Evolutionary conservation across 768 basidiomycete genomes (phyloP).

Genomic region (Auriscalpium orientale): DNA sequence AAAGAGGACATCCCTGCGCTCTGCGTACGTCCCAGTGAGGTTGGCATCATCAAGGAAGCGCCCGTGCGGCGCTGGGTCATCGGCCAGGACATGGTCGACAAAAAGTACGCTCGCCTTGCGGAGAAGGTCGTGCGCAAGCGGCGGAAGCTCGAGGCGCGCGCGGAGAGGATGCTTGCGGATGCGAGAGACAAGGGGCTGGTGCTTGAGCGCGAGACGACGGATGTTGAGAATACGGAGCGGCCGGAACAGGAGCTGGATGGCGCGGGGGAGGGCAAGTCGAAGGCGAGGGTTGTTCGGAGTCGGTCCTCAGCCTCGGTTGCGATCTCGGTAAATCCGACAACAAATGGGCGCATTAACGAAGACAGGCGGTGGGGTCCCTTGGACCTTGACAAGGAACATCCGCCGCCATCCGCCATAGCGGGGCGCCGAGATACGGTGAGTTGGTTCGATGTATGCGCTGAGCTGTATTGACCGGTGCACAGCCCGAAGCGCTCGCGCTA

Average conservation of each 20-base stretch:
- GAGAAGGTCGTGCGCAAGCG: conserved; percentile 37
- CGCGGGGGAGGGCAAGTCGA: background rate
- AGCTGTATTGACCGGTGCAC: background rate
- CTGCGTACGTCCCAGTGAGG: conserved; percentile 41
- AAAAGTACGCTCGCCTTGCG: conserved; percentile 36
- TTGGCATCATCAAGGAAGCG: conserved; percentile 70
- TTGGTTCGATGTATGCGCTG: background rate
- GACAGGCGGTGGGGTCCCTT: conserved; percentile 46
- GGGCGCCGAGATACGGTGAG: conserved; percentile 59
- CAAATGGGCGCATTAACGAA: conserved; percentile 23
- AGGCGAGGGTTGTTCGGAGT: no score
- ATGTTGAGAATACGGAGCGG: background rate
- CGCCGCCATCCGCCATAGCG: conserved; percentile 67
- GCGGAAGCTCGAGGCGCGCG: conserved; percentile 36
- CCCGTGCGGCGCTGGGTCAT: conserved; percentile 59
- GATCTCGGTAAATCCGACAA: background rate
- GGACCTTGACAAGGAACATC: conserved; percentile 57
- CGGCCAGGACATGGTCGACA: conserved; percentile 59
- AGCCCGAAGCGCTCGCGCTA: conserved; percentile 50
- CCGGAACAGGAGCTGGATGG: background rate
- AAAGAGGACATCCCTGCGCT: conserved; percentile 45
- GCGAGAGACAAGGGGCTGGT: conserved; percentile 42
- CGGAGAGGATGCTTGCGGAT: conserved; percentile 34
- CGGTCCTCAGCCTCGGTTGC: background rate
- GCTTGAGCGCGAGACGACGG: conserved; percentile 3